Conservation (phyloP, 208 protist species). For the Leishmania arabica region DNA sequence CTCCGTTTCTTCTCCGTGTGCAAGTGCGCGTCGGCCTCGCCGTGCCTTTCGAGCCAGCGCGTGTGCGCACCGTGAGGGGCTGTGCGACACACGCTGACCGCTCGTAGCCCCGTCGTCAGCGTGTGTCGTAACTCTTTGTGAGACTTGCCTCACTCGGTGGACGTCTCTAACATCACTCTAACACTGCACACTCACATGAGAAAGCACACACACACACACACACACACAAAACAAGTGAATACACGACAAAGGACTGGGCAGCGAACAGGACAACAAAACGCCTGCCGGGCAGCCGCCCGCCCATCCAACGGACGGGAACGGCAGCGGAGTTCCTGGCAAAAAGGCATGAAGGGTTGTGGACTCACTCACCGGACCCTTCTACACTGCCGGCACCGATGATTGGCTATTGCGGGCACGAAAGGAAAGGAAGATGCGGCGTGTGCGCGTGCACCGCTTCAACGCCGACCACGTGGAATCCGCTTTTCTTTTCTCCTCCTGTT, state of each 20-base stretch:
- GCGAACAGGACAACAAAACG: not conserved
- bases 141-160: not conserved
- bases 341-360: not conserved
- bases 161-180: not conserved
- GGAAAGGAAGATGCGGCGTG: not conserved
- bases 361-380: not conserved
- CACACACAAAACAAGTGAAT: not conserved
- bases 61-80: not conserved
- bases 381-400: not conserved
- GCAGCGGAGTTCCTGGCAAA: not conserved
- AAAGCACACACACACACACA: too few species aligned
- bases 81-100: not conserved
- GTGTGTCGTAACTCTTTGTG: conserved; percentile 4
- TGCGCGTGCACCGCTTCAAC: not conserved
- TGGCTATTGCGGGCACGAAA: not conserved
- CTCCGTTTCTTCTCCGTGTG: conserved; percentile 9
- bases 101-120: not conserved
- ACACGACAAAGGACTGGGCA: not conserved
- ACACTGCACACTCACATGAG: not conserved
- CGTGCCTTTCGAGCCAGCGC: not conserved
- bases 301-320: not conserved
- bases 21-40: not conserved
- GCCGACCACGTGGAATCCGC: not conserved
- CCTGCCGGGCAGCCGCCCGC: not conserved
- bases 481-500: not conserved